Percentiles rank a stretch among this genome's conserved stretches.
These are phyloP conservation scores for Camelina laxa DNA, from an alignment of 345 rosid species.

Conservation along the genomic window DNA sequence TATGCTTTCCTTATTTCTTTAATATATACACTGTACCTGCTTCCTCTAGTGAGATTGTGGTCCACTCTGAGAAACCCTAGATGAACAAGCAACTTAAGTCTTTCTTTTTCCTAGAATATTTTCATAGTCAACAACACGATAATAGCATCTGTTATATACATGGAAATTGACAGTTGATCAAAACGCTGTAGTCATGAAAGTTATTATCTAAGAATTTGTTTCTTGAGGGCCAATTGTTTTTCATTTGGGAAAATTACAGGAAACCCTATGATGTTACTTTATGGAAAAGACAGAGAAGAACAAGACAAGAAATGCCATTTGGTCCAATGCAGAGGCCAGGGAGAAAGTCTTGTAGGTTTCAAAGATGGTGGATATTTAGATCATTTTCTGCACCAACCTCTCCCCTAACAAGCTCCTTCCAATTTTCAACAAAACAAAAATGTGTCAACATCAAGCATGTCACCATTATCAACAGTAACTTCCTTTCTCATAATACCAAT, in stretches of 20 bases:
- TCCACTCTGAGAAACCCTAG: constrained; percentile 44
- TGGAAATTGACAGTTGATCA: neutral
- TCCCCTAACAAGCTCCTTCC: constrained; percentile 44
- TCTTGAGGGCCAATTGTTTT: constrained; percentile 9
- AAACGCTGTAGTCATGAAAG: neutral
- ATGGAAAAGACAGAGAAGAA: constrained; percentile 35
- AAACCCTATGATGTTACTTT: constrained; percentile 28
- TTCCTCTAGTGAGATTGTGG: constrained; percentile 40
- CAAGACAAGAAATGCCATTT: constrained; percentile 31
- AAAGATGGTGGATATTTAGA: constrained; percentile 47
- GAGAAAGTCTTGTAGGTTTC: constrained; percentile 43
- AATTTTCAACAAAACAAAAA: constrained; percentile 27
- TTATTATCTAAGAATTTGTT: neutral
- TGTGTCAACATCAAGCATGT: constrained; percentile 38
- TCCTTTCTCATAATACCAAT: constrained; percentile 34
- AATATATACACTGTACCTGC: constrained; percentile 33
- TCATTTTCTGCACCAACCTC: constrained; percentile 45
- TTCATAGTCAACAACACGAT: neutral
- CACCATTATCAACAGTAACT: constrained; percentile 31
- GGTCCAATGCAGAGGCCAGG: constrained; percentile 40
- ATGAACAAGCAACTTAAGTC: constrained; percentile 35
- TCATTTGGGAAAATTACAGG: constrained; percentile 5
- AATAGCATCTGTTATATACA: neutral
- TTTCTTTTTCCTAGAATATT: neutral
- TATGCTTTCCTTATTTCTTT: constrained; percentile 25